Evolutionary conservation across 495 filamentous ascomycete species (phyloP).

Genomic region (Podospora pseudopauciseta): DNA sequence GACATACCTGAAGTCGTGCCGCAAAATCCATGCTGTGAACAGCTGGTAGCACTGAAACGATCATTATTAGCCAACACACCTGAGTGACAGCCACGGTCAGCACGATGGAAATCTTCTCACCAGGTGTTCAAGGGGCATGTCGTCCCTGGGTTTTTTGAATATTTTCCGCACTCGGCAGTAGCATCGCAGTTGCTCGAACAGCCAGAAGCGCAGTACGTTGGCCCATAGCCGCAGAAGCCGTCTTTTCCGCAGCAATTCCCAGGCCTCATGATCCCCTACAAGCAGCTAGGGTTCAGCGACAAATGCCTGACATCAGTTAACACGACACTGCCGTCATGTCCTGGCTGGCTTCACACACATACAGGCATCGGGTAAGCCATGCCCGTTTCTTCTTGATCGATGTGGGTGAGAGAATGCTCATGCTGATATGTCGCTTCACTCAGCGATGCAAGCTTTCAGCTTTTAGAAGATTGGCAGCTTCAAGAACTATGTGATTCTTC

Average conservation of each 20-base stretch:
- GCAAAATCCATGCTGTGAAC: slow-evolving; percentile 12
- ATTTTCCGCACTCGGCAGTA: slow-evolving; percentile 34
- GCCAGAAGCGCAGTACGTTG: slow-evolving; percentile 19
- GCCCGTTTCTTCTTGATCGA: no score
- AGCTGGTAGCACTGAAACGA: no score
- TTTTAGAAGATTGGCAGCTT: no score
- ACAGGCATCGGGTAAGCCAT: not conserved
- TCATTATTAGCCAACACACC: no score
- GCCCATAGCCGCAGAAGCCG: not conserved
- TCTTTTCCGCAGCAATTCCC: no score
- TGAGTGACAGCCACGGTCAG: no score
- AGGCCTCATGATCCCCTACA: no score
- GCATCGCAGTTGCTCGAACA: slow-evolving; percentile 33
- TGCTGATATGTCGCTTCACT: no score
- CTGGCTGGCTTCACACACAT: slow-evolving; percentile 6
- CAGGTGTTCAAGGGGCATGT: slow-evolving; percentile 30
- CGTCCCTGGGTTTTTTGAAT: slow-evolving; percentile 21
- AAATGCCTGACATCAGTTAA: slow-evolving; percentile 6
- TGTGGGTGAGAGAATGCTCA: no score
- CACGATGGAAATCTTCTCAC: not conserved
- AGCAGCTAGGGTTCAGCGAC: slow-evolving; percentile 14
- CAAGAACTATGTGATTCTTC: no score
- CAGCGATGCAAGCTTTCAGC: no score
- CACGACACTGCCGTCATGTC: slow-evolving; percentile 23
- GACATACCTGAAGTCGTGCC: not conserved